Base-by-base conservation (phyloP, 139 green algal genomes). In the Axilococcus clingmanii region DNA sequence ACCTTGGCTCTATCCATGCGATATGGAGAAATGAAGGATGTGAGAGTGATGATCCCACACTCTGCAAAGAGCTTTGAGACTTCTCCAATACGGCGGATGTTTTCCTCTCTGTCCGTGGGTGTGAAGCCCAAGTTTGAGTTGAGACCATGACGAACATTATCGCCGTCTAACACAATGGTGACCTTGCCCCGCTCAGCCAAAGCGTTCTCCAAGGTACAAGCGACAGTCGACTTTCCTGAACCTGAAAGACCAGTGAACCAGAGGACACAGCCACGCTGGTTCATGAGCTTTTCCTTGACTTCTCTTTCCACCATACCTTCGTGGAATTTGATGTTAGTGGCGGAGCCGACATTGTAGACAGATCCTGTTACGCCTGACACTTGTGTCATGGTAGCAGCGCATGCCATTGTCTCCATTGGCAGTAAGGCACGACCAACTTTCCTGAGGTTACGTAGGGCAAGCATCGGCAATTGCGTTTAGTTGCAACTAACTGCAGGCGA, bases 1-100 rank as follows among this genome's bases (percentile, higher is more conserved):
- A 90, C 83, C 0, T 30, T 34, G 8, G 86, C 68, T 11, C 88
- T 65, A 57, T 95, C 87, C 17, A 19, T 44, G 35, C 32, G 54
- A 64, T 96, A 97, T 24, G 90, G 90, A 4, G 84, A 94, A 48
- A 97, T 96, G 68, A 96, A 94, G 67, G 68, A 81, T 9, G 91
- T 83, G 0, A 97, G 63, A 0, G 87, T 93, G 52, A 97, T 84
- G 20, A 95, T 36, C 15, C 87, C 87, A 8, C 76, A 66, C 46
- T 95, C 84, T 5, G 83, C 75, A 41, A 95, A 88, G 19, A 97
- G 78, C 69, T 94, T 95, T 28, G 79, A 74, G 0, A 95, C 89
- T 76, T 97, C 87, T 23, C 86, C 82, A 30, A 94, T 87, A 31
- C 89, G 71, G 3, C 89, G 74, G 54, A 96, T 95, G 75, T 97